These are phyloP conservation scores for Sideroxylon spinosum DNA, from an alignment of 179 eudicot genomes.

Conservation along the genomic window DNA sequence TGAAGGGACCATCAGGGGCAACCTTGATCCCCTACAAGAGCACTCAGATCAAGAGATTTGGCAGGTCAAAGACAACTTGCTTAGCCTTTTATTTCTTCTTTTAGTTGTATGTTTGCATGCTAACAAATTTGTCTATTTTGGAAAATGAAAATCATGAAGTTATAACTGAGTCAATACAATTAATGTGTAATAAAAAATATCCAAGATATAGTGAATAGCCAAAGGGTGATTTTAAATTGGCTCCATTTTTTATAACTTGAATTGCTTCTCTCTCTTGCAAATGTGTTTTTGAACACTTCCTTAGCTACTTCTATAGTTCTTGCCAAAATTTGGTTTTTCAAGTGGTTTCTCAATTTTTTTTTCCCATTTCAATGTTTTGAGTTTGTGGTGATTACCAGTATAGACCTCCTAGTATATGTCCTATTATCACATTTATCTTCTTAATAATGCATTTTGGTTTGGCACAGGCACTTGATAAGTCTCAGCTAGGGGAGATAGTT, in stretches of 20 bases:
- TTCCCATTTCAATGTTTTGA: neutral
- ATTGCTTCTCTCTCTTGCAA: neutral
- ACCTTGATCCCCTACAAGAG: slow-evolving; percentile 94
- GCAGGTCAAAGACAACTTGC: slow-evolving; percentile 50
- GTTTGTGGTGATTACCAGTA: slow-evolving; percentile 10
- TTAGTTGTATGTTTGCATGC: slow-evolving; percentile 1
- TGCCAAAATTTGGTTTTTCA: neutral
- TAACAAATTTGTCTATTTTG: neutral
- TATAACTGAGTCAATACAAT: neutral
- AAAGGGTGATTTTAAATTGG: slow-evolving; percentile 1
- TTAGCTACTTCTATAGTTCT: neutral
- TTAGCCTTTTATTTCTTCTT: slow-evolving; percentile 7
- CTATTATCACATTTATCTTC: slow-evolving; percentile 6
- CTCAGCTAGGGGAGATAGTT: slow-evolving; percentile 85
- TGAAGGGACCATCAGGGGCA: slow-evolving; percentile 93
- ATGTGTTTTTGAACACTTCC: neutral
- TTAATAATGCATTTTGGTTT: slow-evolving; percentile 11
- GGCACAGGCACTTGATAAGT: slow-evolving; percentile 88
- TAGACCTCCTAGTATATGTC: neutral
- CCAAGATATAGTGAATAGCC: neutral
- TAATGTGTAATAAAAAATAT: neutral
- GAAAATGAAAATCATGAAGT: neutral
- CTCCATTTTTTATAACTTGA: neutral
- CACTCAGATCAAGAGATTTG: slow-evolving; percentile 84
- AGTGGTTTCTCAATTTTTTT: neutral